Conservation (phyloP, 805 yeast genomes). For the Wickerhamiella domercqiae region DNA sequence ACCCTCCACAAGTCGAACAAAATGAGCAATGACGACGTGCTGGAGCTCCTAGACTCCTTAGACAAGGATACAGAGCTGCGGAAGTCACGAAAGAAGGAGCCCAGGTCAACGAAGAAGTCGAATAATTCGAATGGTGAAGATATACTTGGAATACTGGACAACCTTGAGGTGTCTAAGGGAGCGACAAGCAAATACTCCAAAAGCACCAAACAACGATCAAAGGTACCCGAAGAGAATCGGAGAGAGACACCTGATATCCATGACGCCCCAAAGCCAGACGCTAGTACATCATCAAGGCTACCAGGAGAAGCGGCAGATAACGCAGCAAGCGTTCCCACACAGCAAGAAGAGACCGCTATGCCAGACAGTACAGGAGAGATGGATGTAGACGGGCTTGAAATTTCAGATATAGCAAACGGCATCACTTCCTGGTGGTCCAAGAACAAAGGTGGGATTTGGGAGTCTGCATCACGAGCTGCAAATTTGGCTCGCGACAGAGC, state of each 20-base stretch:
- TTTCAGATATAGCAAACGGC: slow-evolving; percentile 22
- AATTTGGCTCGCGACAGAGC: too few relatives aligned
- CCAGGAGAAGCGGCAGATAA: neutral
- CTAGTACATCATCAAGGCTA: neutral
- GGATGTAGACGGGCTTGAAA: neutral
- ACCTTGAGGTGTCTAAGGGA: slow-evolving; percentile 15
- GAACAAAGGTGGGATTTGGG: slow-evolving; percentile 28
- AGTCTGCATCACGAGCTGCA: slow-evolving; percentile 23
- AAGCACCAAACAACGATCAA: slow-evolving; percentile 1
- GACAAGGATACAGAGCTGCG: slow-evolving; percentile 17
- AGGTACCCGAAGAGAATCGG: neutral
- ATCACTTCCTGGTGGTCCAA: slow-evolving; percentile 26
- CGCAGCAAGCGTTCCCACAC: neutral
- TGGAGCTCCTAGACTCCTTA: slow-evolving; percentile 28
- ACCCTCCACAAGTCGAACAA: neutral
- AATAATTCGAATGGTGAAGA: slow-evolving; percentile 29
- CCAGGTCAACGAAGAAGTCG: slow-evolving; percentile 13
- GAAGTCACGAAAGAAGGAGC: slow-evolving; percentile 14
- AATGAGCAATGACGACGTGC: slow-evolving; percentile 22
- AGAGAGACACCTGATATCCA: neutral
- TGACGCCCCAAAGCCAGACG: neutral
- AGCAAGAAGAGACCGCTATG: neutral
- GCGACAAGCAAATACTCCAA: neutral
- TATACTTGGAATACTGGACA: slow-evolving; percentile 29
- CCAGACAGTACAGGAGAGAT: neutral